Conservation (phyloP, 345 rosid species). For the Euclidium syriacum region DNA sequence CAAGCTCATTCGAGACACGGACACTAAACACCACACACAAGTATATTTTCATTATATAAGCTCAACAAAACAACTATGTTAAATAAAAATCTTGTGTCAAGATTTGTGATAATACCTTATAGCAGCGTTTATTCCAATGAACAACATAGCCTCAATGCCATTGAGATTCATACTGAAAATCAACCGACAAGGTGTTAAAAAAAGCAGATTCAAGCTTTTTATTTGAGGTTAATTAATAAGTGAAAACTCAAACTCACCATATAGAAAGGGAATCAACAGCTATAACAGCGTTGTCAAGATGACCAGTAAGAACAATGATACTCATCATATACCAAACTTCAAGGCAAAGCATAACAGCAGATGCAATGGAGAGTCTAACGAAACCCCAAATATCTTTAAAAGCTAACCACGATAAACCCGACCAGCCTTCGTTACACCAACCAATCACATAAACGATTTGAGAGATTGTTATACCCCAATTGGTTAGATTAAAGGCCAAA, state of each 20-base stretch:
- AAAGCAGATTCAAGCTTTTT: background rate
- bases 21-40: slow-evolving; percentile 64
- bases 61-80: background rate
- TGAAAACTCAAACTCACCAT: slow-evolving; percentile 45
- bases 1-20: slow-evolving; percentile 79
- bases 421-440: slow-evolving; percentile 67
- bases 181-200: background rate
- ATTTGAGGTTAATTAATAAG: background rate
- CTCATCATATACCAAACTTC: slow-evolving; percentile 91
- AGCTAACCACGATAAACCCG: slow-evolving; percentile 57
- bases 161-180: slow-evolving; percentile 69
- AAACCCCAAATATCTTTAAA: slow-evolving; percentile 68
- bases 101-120: slow-evolving; percentile 38
- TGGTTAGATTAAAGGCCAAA: slow-evolving; percentile 45
- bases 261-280: slow-evolving; percentile 77
- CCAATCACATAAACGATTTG: slow-evolving; percentile 48
- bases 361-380: slow-evolving; percentile 69
- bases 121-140: slow-evolving; percentile 74
- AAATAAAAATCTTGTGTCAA: background rate
- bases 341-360: slow-evolving; percentile 81
- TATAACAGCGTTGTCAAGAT: slow-evolving; percentile 58
- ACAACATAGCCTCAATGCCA: slow-evolving; percentile 72
- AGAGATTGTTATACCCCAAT: slow-evolving; percentile 42
- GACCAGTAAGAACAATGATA: slow-evolving; percentile 63
- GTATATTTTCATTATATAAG: too few relatives aligned